Base-by-base conservation (phyloP, 1,284 basidiomycete genomes). In the Leccinum solheimii region DNA sequence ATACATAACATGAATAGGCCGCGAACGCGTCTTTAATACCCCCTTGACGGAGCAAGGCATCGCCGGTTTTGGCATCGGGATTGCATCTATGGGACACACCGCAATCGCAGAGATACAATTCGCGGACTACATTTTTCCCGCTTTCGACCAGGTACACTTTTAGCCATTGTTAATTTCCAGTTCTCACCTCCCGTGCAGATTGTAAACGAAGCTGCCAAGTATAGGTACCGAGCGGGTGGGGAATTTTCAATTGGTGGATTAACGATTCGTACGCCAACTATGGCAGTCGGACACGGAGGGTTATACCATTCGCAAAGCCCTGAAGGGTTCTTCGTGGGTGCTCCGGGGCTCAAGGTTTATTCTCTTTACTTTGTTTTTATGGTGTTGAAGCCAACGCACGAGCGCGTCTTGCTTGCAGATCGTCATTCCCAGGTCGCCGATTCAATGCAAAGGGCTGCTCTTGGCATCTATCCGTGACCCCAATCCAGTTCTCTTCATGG, bases 171-270 rank as follows among this genome's bases (percentile, higher is more conserved):
- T 14, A 19, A 13, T 27, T 57, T 27, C 23, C 30, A 26, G 7
- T 56, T 49, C 36, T 64, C 45, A 62, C 2, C 38, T 63, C 30
- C 59, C 61, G 65, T 66, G 50, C 71, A 97, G 90, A 82, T 98
- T 38, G 94, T 98, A 54, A 98, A 97, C 69, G 95, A 98, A 78
- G 95, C 95, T 2, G 95, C 96, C 45, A 98, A 98, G 77, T 89
- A 92, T 69, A 84, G 93, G 53, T 98, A 95, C 73, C 90, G 95
- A 14, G 94, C 92, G 13, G 94, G 92, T 19, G 94, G 94, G 0
- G 82, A 86, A 58, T 97, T 88, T 76, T 84, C 90, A 61, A 91
- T 89, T 5, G 95, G 96, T 10, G 87, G 86, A 1, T 79, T 98
- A 49, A 98, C 96, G 1, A 86, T 98, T 57, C 87, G 95, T 9